Evolutionary conservation across 2,329 filamentous ascomycete genomes (phyloP).

Genomic region (Scopulariopsis brevicaulis): DNA sequence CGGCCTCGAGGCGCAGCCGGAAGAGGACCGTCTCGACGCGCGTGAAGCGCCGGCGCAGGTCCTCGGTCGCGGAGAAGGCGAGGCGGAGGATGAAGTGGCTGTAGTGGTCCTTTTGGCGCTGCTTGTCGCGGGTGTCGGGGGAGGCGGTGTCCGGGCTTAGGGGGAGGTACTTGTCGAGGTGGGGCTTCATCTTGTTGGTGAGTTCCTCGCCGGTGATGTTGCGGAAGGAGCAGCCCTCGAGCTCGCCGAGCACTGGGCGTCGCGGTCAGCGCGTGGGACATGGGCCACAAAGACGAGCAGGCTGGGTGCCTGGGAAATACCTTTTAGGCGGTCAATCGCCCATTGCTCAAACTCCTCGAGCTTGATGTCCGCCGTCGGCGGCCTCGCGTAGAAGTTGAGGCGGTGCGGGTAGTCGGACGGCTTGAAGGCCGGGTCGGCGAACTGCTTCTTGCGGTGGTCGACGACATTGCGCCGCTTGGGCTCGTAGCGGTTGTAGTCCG

Average conservation of each 20-base stretch:
- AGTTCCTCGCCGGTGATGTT: slow-evolving; percentile 82
- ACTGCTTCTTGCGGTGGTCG: slow-evolving; percentile 79
- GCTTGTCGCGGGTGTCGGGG: slow-evolving; percentile 46
- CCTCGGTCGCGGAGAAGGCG: slow-evolving; percentile 85
- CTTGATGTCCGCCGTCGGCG: slow-evolving; percentile 87
- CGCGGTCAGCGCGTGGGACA: not conserved
- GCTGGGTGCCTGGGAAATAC: slow-evolving; percentile 27
- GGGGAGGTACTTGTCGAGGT: slow-evolving; percentile 79
- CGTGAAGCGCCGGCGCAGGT: slow-evolving; percentile 75
- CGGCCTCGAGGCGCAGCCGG: slow-evolving; percentile 66
- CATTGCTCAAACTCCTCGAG: slow-evolving; percentile 98
- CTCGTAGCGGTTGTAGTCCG: slow-evolving; percentile 41
- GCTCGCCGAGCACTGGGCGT: slow-evolving; percentile 61
- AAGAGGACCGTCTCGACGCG: slow-evolving; percentile 87
- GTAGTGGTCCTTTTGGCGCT: slow-evolving; percentile 93
- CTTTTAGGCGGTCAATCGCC: slow-evolving; percentile 84
- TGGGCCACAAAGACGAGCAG: not conserved
- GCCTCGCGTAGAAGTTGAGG: slow-evolving; percentile 82
- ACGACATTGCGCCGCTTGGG: slow-evolving; percentile 67
- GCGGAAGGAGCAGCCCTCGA: slow-evolving; percentile 92
- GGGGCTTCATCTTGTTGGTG: slow-evolving; percentile 67
- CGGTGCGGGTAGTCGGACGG: slow-evolving; percentile 72
- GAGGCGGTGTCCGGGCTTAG: slow-evolving; percentile 64
- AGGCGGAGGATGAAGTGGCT: slow-evolving; percentile 93
- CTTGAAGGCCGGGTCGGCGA: slow-evolving; percentile 65